Conservation (phyloP, 257 asterid species). For the Solanum tarijense region DNA sequence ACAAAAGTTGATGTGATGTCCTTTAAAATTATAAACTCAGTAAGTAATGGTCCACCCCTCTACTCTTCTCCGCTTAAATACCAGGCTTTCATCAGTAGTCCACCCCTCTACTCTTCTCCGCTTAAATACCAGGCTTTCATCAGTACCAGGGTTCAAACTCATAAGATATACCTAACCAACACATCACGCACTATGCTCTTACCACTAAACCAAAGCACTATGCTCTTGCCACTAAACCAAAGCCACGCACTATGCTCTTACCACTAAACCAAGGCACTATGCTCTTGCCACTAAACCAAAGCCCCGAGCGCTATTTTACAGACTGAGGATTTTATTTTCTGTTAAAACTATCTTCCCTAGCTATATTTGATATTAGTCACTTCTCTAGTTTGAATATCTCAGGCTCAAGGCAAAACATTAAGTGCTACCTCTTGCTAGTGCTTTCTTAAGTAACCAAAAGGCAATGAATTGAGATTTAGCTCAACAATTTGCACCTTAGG, state of each 20-base stretch:
- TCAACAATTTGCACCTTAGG: not conserved
- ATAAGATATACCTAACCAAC: not conserved
- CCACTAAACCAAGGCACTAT: not conserved
- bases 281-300: not conserved
- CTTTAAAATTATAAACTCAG: not conserved
- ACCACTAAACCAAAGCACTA: not conserved
- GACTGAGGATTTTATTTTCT: not conserved
- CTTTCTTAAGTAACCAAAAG: not conserved
- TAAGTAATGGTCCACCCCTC: not conserved
- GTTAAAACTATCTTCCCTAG: not conserved
- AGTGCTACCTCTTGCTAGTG: not conserved
- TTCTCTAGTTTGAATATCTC: not conserved
- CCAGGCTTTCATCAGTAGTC: not conserved
- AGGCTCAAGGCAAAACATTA: not conserved
- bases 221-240: not conserved
- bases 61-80: not conserved
- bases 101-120: not conserved
- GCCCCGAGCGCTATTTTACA: not conserved
- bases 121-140: not conserved
- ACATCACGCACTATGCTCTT: not conserved
- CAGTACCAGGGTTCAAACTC: not conserved
- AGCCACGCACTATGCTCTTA: not conserved
- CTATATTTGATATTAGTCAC: not conserved
- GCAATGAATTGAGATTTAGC: not conserved
- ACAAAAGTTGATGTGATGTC: not conserved